A percentile compares a stretch with the other conserved stretches of the same genome.
Conservation (phyloP, 1,139 yeast species). For the Saccharomyces hybrid region DNA sequence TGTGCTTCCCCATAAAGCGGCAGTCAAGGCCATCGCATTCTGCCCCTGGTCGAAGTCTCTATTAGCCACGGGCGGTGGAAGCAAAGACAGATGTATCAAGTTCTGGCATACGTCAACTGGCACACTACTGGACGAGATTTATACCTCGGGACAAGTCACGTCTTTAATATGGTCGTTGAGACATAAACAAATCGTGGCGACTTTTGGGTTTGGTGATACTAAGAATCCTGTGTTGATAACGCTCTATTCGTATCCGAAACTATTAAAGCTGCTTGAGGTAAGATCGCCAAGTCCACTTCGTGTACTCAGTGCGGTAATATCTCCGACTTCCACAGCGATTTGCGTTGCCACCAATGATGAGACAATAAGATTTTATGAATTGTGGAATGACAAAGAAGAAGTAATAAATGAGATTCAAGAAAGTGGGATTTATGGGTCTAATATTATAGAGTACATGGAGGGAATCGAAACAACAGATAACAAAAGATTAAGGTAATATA, state of each 20-base stretch:
- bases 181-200: slow-evolving; percentile 58
- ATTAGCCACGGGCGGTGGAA: slow-evolving; percentile 78
- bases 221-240: slow-evolving; percentile 42
- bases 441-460: slow-evolving; percentile 50
- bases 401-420: slow-evolving; percentile 35
- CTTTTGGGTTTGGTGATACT: slow-evolving; percentile 68
- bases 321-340: slow-evolving; percentile 53
- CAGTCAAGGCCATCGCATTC: slow-evolving; percentile 73
- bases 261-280: slow-evolving; percentile 44
- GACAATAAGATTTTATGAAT: slow-evolving; percentile 60
- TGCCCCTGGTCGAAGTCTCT: slow-evolving; percentile 72
- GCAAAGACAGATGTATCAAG: slow-evolving; percentile 56
- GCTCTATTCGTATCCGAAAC: slow-evolving; percentile 59
- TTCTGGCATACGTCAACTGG: slow-evolving; percentile 85
- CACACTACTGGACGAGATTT: slow-evolving; percentile 46
- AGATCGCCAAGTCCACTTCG: slow-evolving; percentile 48
- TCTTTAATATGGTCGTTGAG: slow-evolving; percentile 67
- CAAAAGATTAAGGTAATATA: slow-evolving; percentile 24
- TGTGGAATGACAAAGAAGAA: slow-evolving; percentile 47
- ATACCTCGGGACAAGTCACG: slow-evolving; percentile 69
- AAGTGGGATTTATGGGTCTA: slow-evolving; percentile 46
- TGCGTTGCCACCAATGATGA: slow-evolving; percentile 75
- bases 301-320: slow-evolving; percentile 54
- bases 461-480: slow-evolving; percentile 36
- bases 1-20: slow-evolving; percentile 58